Evolutionary conservation across 305 asterid species (phyloP), one percentile per base, ranked within the genome.

Genomic region (Withania somnifera): DNA sequence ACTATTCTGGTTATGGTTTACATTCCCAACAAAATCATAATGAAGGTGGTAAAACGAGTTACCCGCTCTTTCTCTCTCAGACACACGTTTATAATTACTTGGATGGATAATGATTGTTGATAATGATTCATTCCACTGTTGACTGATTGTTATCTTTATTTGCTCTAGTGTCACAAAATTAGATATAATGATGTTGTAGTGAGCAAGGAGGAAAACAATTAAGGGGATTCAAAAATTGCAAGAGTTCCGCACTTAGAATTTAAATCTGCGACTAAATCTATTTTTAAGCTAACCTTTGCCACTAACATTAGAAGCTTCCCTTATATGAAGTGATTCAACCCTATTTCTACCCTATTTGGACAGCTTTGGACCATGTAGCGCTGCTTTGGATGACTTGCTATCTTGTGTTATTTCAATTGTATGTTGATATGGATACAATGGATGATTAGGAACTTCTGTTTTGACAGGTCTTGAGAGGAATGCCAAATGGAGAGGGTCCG

Each of bases 381-480:
- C 22, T 61, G 0, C 20, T 22, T 22, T 30, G 24, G 22, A 11
- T 22, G 56, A 71, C 58, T 71, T 45, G 20, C 40, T 3, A 24
- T 71, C 78, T 71, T 71, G 22, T 22, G 78, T 71, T 40, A 19
- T 68, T 68, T 20, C 53, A 20, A 36, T 26, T 22, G 51, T 40
- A 69, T 22, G 54, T 13, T 40, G 20, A 40, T 42, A 69, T 67
- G 28, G 10, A 36, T 11, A 11, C 11, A 7, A 69, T 22, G 11
- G 34, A 11, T 69, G 52, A 36, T 69, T 6, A 69, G 34, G 36
- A 26, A 24, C 42, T 2, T 47, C 1, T 47, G 5, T 15, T 26
- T 24, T 73, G 5, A 30, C 91, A 96, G 99, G 99, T 94, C 78
- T 86, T 96, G 81, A 89, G 98, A 84, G 99, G 98, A 80, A 94